A percentile compares a stretch with the other conserved stretches of the same genome.
Evolutionary conservation across 2,329 filamentous ascomycete species (phyloP).

Genomic region (Fusarium newnesense): DNA sequence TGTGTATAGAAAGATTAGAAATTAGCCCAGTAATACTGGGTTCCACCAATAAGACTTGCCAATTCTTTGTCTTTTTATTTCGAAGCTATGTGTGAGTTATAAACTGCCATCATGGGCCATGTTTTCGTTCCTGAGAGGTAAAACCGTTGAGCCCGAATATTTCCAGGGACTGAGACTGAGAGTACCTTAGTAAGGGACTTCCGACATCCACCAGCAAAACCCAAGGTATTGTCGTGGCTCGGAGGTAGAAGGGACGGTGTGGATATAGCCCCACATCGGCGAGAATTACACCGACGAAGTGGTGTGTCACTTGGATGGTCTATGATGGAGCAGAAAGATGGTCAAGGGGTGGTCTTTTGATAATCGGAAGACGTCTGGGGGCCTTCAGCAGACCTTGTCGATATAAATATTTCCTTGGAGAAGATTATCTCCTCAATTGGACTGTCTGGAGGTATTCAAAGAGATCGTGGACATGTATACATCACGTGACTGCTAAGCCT

Average conservation of each 20-base stretch:
- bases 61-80: neutral
- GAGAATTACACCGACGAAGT: constrained; percentile 31
- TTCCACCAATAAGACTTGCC: constrained; percentile 17
- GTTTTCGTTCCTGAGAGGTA: neutral
- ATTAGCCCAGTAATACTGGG: constrained; percentile 17
- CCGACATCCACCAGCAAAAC: constrained; percentile 16
- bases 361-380: neutral
- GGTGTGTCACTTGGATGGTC: constrained; percentile 15
- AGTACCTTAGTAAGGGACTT: constrained; percentile 3
- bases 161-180: neutral
- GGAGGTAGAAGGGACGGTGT: constrained; percentile 42
- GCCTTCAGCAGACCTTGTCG: rapidly evolving
- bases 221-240: constrained; percentile 34
- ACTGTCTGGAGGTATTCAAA: neutral
- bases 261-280: constrained; percentile 30
- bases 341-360: neutral
- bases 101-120: neutral
- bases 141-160: constrained; percentile 28
- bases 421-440: neutral
- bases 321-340: neutral
- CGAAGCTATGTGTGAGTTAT: neutral
- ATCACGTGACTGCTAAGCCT: constrained; percentile 43
- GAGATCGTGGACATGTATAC: neutral
- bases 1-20: constrained; percentile 39
- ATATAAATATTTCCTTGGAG: neutral